These are phyloP conservation scores for Geotrichum cucujoidarum DNA, from an alignment of 1,139 yeast genomes.

Conservation along the genomic window DNA sequence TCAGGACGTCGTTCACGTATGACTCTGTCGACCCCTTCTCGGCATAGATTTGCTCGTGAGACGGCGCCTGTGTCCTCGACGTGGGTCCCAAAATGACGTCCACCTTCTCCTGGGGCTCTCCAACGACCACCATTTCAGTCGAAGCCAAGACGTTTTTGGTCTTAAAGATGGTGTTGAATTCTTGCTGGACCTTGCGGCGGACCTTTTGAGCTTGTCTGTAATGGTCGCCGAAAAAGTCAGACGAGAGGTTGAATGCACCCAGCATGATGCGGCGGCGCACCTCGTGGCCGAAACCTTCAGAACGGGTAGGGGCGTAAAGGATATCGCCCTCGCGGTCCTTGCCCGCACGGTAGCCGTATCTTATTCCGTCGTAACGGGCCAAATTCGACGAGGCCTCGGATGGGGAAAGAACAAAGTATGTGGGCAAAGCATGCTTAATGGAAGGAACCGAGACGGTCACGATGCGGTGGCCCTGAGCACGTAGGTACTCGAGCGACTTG, in stretches of 20 bases:
- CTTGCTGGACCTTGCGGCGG: conserved; percentile 54
- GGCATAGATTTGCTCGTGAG: conserved; percentile 42
- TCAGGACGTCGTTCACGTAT: conserved; percentile 75
- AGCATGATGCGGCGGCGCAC: conserved; percentile 76
- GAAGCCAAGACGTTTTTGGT: conserved; percentile 44
- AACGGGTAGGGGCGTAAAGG: conserved; percentile 55
- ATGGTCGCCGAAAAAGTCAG: conserved; percentile 71
- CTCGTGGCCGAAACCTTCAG: conserved; percentile 67
- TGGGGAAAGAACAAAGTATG: conserved; percentile 82
- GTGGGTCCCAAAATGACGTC: conserved; percentile 78
- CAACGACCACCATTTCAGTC: conserved; percentile 15
- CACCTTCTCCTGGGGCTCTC: conserved; percentile 42
- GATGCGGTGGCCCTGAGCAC: conserved; percentile 51
- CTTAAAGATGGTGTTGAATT: conserved; percentile 61
- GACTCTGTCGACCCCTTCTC: conserved; percentile 48
- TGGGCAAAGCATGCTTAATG: conserved; percentile 62
- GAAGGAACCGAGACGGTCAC: conserved; percentile 65
- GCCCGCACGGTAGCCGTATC: conserved; percentile 62
- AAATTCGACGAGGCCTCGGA: conserved; percentile 94
- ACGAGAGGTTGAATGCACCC: conserved; percentile 81
- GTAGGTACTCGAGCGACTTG: conserved; percentile 42
- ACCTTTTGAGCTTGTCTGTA: conserved; percentile 70
- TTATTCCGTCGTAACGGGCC: conserved; percentile 81
- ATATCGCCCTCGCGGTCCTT: conserved; percentile 39
- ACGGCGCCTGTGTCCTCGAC: conserved; percentile 55